These are phyloP conservation scores for Exidia glandulosa DNA, from an alignment of 768 basidiomycete genomes.

Conservation along the genomic window DNA sequence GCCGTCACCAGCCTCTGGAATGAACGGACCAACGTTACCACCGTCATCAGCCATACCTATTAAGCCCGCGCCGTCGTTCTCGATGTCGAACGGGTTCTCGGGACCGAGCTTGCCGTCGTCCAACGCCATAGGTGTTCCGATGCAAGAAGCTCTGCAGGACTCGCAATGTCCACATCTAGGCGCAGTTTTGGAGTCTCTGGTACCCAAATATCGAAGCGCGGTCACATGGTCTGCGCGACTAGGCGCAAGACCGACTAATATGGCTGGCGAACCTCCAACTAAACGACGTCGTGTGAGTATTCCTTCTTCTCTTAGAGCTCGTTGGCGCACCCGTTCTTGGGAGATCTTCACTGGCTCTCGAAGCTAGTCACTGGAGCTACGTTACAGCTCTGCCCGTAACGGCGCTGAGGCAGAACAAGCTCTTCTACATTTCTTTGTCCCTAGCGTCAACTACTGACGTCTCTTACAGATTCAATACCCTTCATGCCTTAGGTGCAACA, in stretches of 20 bases:
- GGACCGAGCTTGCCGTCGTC: neutral
- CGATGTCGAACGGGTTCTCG: too few species aligned
- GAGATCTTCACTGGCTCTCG: too few species aligned
- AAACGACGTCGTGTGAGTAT: neutral
- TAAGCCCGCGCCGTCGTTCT: too few species aligned
- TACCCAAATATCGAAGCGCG: neutral
- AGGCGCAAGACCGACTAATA: neutral
- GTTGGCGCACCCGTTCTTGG: too few species aligned
- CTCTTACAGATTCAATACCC: constrained; percentile 41
- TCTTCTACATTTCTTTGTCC: neutral
- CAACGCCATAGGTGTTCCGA: neutral
- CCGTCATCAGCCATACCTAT: too few species aligned
- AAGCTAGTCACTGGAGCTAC: too few species aligned
- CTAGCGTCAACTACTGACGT: neutral
- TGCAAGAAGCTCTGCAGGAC: neutral
- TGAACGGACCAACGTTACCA: too few species aligned
- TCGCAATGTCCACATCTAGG: neutral
- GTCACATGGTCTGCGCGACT: neutral
- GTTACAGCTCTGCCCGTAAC: too few species aligned
- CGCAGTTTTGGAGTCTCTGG: neutral
- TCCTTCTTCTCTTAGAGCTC: too few species aligned
- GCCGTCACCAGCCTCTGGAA: too few species aligned
- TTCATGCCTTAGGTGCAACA: constrained; percentile 48
- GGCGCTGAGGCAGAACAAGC: too few species aligned
- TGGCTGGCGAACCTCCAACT: neutral